Evolutionary conservation across 202 grass and related monocot species (phyloP), one percentile per base, ranked within the genome.

Genomic region (Bolboschoenoplectus hybrid): DNA sequence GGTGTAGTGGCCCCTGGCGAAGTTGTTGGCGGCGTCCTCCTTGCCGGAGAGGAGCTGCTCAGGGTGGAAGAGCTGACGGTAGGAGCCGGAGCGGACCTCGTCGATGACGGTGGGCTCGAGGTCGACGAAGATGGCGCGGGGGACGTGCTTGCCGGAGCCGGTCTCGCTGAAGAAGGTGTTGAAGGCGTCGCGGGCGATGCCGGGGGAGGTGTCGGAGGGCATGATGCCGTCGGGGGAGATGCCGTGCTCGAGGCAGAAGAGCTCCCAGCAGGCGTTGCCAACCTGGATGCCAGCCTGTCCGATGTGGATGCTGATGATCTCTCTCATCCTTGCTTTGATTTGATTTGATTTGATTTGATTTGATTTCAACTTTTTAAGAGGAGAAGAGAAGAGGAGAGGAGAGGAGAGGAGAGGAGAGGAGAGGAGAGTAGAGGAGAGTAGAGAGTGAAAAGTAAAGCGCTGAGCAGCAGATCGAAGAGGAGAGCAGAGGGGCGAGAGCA

Each of bases 101-200:
- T 97, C 95, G 0, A 97, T 97, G 80, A 97, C 95, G 3, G 95
- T 95, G 67, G 95, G 95, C 83, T 97, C 95, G 14, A 97, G 91
- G 74, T 97, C 95, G 0, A 97, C 91, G 4, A 97, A 97, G 82
- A 97, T 95, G 64, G 95, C 95, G 85, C 95, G 94, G 0, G 95
- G 95, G 47, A 97, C 95, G 35, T 97, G 95, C 88, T 93, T 93
- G 62, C 95, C 95, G 0, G 95, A 67, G 16, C 92, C 87, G 0
- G 95, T 97, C 85, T 97, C 95, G 3, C 95, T 97, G 89, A 97
- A 97, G 85, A 97, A 97, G 0, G 95, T 97, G 87, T 97, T 97
- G 89, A 97, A 97, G 9, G 95, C 95, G 67, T 97, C 95, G 19
- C 88, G 83, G 49, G 92, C 89, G 12, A 89, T 85, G 2, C 93